Evolutionary conservation across 495 filamentous ascomycete genomes (phyloP).

Genomic region (Cercophora samala): DNA sequence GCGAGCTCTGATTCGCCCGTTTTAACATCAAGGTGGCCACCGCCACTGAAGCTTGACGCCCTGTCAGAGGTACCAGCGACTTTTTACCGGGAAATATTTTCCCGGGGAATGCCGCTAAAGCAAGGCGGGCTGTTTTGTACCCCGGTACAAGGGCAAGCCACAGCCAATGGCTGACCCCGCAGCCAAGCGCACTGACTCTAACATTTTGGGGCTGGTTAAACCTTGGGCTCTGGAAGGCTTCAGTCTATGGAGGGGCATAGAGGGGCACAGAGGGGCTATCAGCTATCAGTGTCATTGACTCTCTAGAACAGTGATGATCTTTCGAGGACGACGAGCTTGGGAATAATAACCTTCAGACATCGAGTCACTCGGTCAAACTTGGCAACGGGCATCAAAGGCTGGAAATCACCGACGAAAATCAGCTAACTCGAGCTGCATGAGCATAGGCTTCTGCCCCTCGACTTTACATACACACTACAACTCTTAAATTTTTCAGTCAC

Average conservation of each 20-base stretch:
- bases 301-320: neutral
- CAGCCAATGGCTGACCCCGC: neutral
- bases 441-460: neutral
- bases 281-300: conserved; percentile 3
- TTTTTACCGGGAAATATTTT: neutral
- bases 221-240: neutral
- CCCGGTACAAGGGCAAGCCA: neutral
- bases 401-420: neutral
- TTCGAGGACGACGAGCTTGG: neutral
- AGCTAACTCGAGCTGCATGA: conserved; percentile 3
- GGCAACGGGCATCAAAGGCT: neutral
- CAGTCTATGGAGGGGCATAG: neutral
- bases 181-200: neutral
- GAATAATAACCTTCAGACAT: neutral
- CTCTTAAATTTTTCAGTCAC: conserved; percentile 1
- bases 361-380: neutral
- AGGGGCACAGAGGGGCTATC: neutral
- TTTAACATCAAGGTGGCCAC: neutral
- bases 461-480: conserved; percentile 6
- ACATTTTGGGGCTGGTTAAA: neutral
- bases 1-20: conserved; percentile 1
- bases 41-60: conserved; percentile 2
- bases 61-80: conserved; percentile 5
- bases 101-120: neutral
- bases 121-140: neutral